Evolutionary conservation across 2,329 filamentous ascomycete genomes (phyloP), one percentile per base, ranked within the genome.

Genomic region (Alternaria ventricosa): DNA sequence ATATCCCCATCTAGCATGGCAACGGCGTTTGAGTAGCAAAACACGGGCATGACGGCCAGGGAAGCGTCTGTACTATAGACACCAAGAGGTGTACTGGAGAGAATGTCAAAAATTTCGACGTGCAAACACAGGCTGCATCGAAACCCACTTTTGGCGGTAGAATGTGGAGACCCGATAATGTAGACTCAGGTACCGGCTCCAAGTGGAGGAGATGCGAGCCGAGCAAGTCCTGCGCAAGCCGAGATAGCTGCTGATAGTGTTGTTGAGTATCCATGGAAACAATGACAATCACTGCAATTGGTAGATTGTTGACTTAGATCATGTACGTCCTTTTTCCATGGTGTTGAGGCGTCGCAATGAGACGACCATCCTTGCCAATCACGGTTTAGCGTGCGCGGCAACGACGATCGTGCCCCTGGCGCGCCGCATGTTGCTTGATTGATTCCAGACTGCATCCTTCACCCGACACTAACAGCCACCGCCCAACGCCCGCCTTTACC

Each of bases 321-420:
- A 45, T 44, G 25, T 25, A 36, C 11, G 51, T 50, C 50, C 25
- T 28, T 50, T n/a, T 22, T 46, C 36, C 47, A 27, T 50, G 30
- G 54, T 57, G 57, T 64, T 57, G 62, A 64, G 54, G 51, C 53
- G 60, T 53, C 27, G 57, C 58, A 47, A 49, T 55, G 62, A 54
- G 55, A 65, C 70, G 69, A 53, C 63, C 44, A 65, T 68, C 66
- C 55, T 54, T 69, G 65, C 63, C 66, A 45, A 54, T 65, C 45
- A 7, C 56, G 59, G 57, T 41, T 63, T 74, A 75, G 71, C 61
- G 64, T 63, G 66, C 59, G 63, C 72, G 71, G 62, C 63, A 70
- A 66, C 55, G 67, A 67, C 59, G 68, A 68, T 72, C 64, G 64
- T 65, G 67, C 71, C 70, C 71, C 70, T 71, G 72, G 59, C 55